Conservation (phyloP, 2,329 filamentous ascomycete species). For the Sphaerulina vaccinii region DNA sequence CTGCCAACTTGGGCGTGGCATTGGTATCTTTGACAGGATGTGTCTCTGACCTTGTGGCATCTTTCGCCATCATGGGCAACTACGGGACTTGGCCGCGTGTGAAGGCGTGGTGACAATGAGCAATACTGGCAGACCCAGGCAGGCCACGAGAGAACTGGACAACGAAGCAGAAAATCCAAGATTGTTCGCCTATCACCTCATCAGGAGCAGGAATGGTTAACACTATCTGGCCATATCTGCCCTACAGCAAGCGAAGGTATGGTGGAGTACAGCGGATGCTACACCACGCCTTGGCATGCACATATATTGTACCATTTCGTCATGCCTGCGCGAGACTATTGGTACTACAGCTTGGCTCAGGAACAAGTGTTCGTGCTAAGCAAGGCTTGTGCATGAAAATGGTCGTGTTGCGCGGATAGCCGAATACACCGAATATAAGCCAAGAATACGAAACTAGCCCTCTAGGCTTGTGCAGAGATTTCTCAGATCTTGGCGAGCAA, state of each 20-base stretch:
- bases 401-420: too few species aligned
- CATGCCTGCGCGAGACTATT: neutral
- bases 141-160: too few species aligned
- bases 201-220: conserved; percentile 4
- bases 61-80: conserved; percentile 18
- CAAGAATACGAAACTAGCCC: too few species aligned
- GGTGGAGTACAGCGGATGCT: too few species aligned
- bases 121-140: too few species aligned
- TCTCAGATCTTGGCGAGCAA: too few species aligned
- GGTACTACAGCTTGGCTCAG: neutral
- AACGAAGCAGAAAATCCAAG: too few species aligned
- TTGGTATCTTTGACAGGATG: neutral
- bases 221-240: neutral
- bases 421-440: too few species aligned
- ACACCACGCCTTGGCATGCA: too few species aligned
- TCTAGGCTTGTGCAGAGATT: too few species aligned
- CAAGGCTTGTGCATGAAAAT: conserved; percentile 4
- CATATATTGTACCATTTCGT: neutral
- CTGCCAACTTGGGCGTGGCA: conserved; percentile 15
- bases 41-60: neutral
- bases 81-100: neutral
- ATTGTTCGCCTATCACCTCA: conserved; percentile 18
- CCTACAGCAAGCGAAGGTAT: neutral
- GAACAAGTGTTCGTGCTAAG: neutral
- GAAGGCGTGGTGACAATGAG: too few species aligned